Conservation (phyloP, 2,329 filamentous ascomycete genomes). For the Fonsecaea multimorphosa region DNA sequence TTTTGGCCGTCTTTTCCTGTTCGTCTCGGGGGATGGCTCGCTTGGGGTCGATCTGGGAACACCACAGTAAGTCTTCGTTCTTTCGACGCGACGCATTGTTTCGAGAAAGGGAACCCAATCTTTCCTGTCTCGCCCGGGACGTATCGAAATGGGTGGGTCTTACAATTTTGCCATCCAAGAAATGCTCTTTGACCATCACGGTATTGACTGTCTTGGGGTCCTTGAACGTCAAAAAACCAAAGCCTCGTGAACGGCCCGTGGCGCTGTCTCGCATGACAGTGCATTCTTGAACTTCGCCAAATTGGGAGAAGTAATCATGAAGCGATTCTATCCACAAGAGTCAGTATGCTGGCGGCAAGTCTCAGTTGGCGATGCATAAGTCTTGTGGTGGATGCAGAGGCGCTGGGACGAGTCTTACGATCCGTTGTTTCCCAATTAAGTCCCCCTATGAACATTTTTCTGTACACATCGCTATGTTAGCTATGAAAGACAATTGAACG, state of each 20-base stretch:
- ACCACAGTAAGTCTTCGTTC: constrained; percentile 40
- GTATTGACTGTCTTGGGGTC: constrained; percentile 98
- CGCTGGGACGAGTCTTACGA: constrained; percentile 66
- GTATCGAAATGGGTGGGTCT: constrained; percentile 48
- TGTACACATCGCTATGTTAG: constrained; percentile 56
- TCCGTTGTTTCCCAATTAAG: constrained; percentile 99
- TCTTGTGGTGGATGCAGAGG: constrained; percentile 11
- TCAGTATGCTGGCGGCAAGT: constrained; percentile 12
- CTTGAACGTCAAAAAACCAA: constrained; percentile 97
- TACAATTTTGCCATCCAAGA: constrained; percentile 97
- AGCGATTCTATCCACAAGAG: constrained; percentile 74
- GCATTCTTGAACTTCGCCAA: constrained; percentile 95
- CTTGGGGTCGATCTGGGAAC: constrained; percentile 87
- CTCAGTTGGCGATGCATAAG: not conserved
- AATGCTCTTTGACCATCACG: constrained; percentile 99
- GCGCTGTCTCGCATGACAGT: constrained; percentile 99
- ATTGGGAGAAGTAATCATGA: constrained; percentile 96
- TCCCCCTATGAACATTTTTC: constrained; percentile 99
- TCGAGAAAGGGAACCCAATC: constrained; percentile 29
- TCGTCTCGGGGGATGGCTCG: constrained; percentile 96
- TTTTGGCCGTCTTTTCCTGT: constrained; percentile 97
- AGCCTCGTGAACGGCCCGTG: constrained; percentile 90
- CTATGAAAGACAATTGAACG: constrained; percentile 23
- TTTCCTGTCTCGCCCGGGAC: constrained; percentile 31
- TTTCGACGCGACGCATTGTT: not conserved